Percentiles rank a stretch among this genome's conserved stretches.
phyloP scores from a whole-genome alignment of 2,329 filamentous ascomycete genomes.

The Thermomyces lanuginosus region DNA sequence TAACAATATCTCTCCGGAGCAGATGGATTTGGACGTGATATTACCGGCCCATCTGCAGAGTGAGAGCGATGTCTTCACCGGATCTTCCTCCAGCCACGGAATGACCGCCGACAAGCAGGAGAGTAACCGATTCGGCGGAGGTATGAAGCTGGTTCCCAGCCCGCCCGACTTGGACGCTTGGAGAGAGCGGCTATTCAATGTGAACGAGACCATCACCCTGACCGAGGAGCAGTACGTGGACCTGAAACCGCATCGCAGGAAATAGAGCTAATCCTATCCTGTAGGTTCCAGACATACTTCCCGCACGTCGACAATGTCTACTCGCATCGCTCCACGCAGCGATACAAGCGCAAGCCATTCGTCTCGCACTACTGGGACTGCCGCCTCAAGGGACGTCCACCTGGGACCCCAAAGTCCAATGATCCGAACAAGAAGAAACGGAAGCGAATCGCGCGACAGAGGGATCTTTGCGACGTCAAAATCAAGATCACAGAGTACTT shows the following conservation, averaged over 20 bases:
- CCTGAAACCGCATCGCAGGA: conserved; percentile 2
- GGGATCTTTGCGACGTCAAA: conserved; percentile 72
- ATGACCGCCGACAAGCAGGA: conserved; percentile 7
- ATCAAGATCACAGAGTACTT: conserved; percentile 75
- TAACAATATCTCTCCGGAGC: conserved; percentile 2
- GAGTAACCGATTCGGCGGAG: conserved; percentile 16
- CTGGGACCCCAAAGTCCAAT: conserved; percentile 62
- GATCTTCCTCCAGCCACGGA: no score
- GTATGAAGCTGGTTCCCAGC: conserved; percentile 42
- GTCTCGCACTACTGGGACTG: conserved; percentile 77
- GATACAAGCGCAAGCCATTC: conserved; percentile 68
- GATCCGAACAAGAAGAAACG: conserved; percentile 71
- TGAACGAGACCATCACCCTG: conserved; percentile 55
- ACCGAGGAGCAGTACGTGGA: conserved; percentile 53
- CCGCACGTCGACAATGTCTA: conserved; percentile 74
- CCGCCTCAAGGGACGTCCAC: conserved; percentile 60
- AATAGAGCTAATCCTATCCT: conserved; percentile 5
- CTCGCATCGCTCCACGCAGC: conserved; percentile 66
- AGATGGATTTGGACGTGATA: conserved; percentile 10
- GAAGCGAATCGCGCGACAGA: conserved; percentile 56
- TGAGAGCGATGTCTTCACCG: conserved; percentile 10
- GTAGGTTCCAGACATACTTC: conserved; percentile 63
- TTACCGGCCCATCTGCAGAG: conserved; percentile 11
- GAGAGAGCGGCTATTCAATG: conserved; percentile 57
- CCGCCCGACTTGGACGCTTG: conserved; percentile 53